These are phyloP conservation scores for Colletotrichum paranaense DNA, from an alignment of 2,329 filamentous ascomycete genomes.

Conservation along the genomic window DNA sequence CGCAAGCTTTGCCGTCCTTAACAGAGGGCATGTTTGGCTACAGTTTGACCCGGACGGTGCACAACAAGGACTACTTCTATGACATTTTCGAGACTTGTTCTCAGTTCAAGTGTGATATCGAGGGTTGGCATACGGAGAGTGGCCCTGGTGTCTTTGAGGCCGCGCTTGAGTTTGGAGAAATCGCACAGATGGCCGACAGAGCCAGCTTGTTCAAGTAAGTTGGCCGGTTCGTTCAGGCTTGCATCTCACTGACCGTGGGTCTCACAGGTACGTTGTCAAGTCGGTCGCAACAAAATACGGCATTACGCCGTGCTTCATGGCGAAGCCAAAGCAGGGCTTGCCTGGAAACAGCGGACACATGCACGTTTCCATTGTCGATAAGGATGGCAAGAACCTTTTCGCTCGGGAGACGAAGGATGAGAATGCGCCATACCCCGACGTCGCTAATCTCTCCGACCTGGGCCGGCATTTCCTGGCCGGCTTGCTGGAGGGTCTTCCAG, in stretches of 20 bases:
- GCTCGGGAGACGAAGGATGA: conserved; percentile 75
- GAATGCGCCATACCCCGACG: conserved; percentile 77
- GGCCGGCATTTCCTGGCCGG: conserved; percentile 95
- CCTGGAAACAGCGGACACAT: conserved; percentile 97
- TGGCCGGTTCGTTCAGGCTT: background rate
- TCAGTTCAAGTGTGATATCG: conserved; percentile 82
- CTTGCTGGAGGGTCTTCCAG: conserved; percentile 86
- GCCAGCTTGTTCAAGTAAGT: conserved; percentile 88
- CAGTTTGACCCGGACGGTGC: conserved; percentile 85
- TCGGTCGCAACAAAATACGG: conserved; percentile 87
- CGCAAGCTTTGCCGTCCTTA: conserved; percentile 78
- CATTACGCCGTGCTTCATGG: conserved; percentile 99
- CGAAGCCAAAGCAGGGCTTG: conserved; percentile 89
- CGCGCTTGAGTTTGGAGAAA: conserved; percentile 90
- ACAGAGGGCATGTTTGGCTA: conserved; percentile 98
- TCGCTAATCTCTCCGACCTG: conserved; percentile 84
- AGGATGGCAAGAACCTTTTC: conserved; percentile 86
- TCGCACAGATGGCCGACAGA: conserved; percentile 89
- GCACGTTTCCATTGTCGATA: conserved; percentile 89
- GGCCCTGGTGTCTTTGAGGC: conserved; percentile 96
- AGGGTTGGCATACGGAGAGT: conserved; percentile 96
- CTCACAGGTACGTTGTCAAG: conserved; percentile 80
- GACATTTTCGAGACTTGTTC: conserved; percentile 84
- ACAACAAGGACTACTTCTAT: conserved; percentile 95
- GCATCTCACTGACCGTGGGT: background rate